Base-by-base conservation (phyloP, 805 yeast species). In the Alloascoidea africana region DNA sequence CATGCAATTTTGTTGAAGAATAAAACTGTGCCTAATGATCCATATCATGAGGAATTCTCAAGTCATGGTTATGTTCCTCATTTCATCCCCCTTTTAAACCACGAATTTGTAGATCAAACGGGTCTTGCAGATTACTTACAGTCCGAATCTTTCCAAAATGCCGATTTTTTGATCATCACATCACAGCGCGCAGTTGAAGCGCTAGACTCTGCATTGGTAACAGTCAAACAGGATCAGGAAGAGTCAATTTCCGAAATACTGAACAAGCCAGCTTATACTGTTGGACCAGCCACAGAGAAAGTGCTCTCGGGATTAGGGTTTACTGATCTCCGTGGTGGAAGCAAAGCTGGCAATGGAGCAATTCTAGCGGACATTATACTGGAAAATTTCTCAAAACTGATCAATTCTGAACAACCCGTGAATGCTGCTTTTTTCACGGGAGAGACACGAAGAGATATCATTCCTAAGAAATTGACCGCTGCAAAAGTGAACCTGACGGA, bases 111-210 rank as follows among this genome's bases (percentile, higher is more conserved):
- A 16, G 66, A 73, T 41, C 63, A 70, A 6, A 45, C 51, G 0
- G 60, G 56, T 11, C 66, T 81, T 3, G 49, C 63, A 2, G 43
- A 48, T 0, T 65, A 66, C 37, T 56, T 85, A 6, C 48, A 49
- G 2, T 62, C 73, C 3, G 48, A 50, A 0, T 60, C 57, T 5
- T 73, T 70, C 42, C 41, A 68, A 1, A 35, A 47, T 1, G 46
- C 64, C 18, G 63, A 66, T 32, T 69, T 76, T 0, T 55, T 85
- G 27, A 78, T 89, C 5, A 74, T 89, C 3, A 87, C 97, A 0
- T 81, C 94, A 2, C 96, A 89, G 52, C 56, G 97, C 45, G 94
- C 96, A 2, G 94, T 87, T 0, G 96, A 87, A 46, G 76, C 84
- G 3, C 55, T 85, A 8, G 70, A 69, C 18, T 14, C 33, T 2